phyloP scores from a whole-genome alignment of 2,329 filamentous ascomycete species.

The Colletotrichum salicis region DNA sequence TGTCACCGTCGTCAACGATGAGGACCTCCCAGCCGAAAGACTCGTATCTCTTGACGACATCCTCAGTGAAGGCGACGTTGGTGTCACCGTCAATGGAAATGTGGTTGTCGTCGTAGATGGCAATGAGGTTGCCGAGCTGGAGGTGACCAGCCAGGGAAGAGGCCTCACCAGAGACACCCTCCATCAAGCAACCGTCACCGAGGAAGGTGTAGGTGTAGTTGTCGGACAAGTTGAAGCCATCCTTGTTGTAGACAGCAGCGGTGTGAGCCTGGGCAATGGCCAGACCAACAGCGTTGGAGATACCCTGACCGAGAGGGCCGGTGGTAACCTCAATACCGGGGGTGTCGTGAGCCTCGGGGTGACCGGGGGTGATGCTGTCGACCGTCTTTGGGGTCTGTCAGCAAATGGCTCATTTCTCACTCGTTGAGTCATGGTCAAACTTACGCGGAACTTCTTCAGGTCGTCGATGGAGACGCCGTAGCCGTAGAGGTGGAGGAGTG shows the following conservation, averaged over 20 bases:
- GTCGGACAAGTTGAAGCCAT: slow-evolving; percentile 88
- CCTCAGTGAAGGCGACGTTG: slow-evolving; percentile 96
- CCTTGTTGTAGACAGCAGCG: slow-evolving; percentile 94
- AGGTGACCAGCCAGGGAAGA: slow-evolving; percentile 93
- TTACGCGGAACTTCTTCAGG: slow-evolving; percentile 94
- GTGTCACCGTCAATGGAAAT: slow-evolving; percentile 96
- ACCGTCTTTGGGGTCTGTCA: slow-evolving; percentile 51
- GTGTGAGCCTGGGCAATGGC: slow-evolving; percentile 96
- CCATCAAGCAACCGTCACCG: slow-evolving; percentile 98
- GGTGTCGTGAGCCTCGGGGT: slow-evolving; percentile 96
- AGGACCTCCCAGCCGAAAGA: slow-evolving; percentile 95
- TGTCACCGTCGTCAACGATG: slow-evolving; percentile 86
- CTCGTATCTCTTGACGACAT: slow-evolving; percentile 94
- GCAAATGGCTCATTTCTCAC: not conserved
- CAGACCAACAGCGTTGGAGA: slow-evolving; percentile 96
- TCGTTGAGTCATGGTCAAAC: slow-evolving; percentile 48
- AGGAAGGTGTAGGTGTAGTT: slow-evolving; percentile 98
- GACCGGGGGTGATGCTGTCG: slow-evolving; percentile 87
- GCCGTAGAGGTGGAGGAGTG: slow-evolving; percentile 95
- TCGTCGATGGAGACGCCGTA: slow-evolving; percentile 89
- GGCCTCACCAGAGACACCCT: slow-evolving; percentile 95
- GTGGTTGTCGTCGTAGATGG: slow-evolving; percentile 98
- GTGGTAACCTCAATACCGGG: slow-evolving; percentile 98
- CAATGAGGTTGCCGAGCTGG: slow-evolving; percentile 97
- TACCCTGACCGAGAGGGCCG: slow-evolving; percentile 96